Evolutionary conservation across 2,329 filamentous ascomycete genomes (phyloP), one percentile per base, ranked within the genome.

Genomic region (Epichloe gansuensis): DNA sequence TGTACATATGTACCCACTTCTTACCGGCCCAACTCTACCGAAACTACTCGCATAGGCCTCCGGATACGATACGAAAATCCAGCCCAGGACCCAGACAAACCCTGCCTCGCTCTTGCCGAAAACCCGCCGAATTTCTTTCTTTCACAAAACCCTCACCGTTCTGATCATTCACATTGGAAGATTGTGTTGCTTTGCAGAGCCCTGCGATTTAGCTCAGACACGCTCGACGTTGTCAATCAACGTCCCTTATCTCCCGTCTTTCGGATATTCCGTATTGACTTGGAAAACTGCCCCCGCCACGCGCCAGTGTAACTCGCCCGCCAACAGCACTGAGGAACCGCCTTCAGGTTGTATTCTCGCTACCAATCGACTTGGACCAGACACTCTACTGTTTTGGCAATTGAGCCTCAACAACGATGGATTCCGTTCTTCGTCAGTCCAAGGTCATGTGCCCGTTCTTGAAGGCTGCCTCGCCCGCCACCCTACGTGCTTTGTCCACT

Each of bases 381-480:
- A 17, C 48, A 25, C 21, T 11, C 15, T 3, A 21, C 15, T 15
- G 4, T 12, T 17, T 31, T 5, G 3, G 12, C 13, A 50, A 45
- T 44, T 50, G 31, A 38, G 17, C 31, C 23, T 5, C 48, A 25
- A 17, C 17, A n/a, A 50, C 21, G 34, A 98, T 98, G 93, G 93
- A 98, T 78, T 81, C 88, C 64, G 83, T 96, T 63, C 83, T 97
- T 64, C 89, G 89, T 70, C 91, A 97, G 73, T 96, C 91, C 69
- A 90, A 91, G 78, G 83, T 87, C 67, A 86, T 98, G 84, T 98
- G 93, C 74, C 93, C 93, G 52, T 98, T 98, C 74, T 77, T 98
- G 71, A 91, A 91, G 77, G 88, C 91, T 73, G 91, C 93, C 38
- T 91, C 91, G 39, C 89, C 91, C 61, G 86, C 90, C 61, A 91